These are phyloP conservation scores for Trichodelitschia bisporula DNA, from an alignment of 495 filamentous ascomycete genomes.

Conservation along the genomic window DNA sequence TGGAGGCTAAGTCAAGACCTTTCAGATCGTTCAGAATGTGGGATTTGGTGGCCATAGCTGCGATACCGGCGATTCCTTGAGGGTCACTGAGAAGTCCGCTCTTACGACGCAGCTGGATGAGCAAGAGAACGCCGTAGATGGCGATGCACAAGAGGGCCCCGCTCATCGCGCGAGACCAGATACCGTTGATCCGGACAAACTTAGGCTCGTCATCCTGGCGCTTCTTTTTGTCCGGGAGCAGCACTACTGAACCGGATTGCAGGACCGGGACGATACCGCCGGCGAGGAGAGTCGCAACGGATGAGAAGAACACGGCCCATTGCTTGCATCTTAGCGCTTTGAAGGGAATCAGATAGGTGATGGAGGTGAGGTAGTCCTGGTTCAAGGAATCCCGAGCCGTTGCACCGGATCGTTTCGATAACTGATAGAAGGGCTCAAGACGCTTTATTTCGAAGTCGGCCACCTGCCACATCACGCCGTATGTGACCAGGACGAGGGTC, in stretches of 20 bases:
- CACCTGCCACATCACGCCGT: conserved; percentile 51
- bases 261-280: conserved; percentile 36
- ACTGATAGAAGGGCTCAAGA: conserved; percentile 48
- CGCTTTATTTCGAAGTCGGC: conserved; percentile 53
- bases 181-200: conserved; percentile 25
- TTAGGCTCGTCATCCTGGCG: conserved; percentile 8
- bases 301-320: conserved; percentile 38
- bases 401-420: conserved; percentile 35
- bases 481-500: conserved; percentile 38
- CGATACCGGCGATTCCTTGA: conserved; percentile 48
- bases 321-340: conserved; percentile 32
- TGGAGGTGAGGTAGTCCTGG: conserved; percentile 43
- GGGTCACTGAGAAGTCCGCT: conserved; percentile 43
- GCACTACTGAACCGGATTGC: conserved; percentile 29
- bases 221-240: conserved; percentile 16
- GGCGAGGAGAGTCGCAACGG: conserved; percentile 34
- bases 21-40: conserved; percentile 56
- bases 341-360: conserved; percentile 35
- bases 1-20: conserved; percentile 38
- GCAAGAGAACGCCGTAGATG: conserved; percentile 23
- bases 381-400: conserved; percentile 43
- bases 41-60: conserved; percentile 43
- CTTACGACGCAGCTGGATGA: conserved; percentile 32
- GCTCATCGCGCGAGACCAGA: conserved; percentile 37
- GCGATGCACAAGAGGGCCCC: conserved; percentile 24